A percentile compares a stretch with the other conserved stretches of the same genome.
These are phyloP conservation scores for Pseudomonodictys pantanalensis DNA, from an alignment of 495 filamentous ascomycete species.

Conservation along the genomic window DNA sequence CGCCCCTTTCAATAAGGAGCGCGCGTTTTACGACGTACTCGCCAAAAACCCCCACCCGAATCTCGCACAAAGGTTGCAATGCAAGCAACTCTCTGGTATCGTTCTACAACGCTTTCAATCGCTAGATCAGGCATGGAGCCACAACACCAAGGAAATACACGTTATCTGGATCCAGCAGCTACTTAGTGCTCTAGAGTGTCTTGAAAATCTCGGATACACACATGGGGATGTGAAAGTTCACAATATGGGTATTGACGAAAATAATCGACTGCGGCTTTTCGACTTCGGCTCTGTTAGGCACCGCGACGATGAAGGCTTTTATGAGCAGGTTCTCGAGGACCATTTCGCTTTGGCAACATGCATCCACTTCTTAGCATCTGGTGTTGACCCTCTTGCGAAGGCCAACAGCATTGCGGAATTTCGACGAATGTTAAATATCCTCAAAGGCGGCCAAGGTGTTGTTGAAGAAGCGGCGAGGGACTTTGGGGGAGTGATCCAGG, in stretches of 20 bases:
- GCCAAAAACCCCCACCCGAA: background rate
- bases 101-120: background rate
- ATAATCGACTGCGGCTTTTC: background rate
- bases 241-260: background rate
- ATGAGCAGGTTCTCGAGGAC: background rate
- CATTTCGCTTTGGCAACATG: background rate
- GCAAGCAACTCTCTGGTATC: background rate
- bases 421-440: background rate
- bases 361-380: background rate
- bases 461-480: conserved; percentile 2
- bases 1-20: background rate
- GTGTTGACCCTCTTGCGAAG: background rate
- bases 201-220: background rate
- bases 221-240: background rate
- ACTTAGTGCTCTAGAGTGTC: background rate
- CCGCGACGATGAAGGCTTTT: background rate
- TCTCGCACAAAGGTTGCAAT: background rate
- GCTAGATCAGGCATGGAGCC: background rate
- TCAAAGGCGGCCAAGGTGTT: background rate
- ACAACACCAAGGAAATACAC: background rate
- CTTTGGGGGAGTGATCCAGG: background rate
- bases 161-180: background rate
- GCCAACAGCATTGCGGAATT: background rate
- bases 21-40: background rate
- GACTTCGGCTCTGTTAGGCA: background rate